Base-by-base conservation (phyloP, 73 alveolate genomes). In the Paramecium sonneborni region DNA sequence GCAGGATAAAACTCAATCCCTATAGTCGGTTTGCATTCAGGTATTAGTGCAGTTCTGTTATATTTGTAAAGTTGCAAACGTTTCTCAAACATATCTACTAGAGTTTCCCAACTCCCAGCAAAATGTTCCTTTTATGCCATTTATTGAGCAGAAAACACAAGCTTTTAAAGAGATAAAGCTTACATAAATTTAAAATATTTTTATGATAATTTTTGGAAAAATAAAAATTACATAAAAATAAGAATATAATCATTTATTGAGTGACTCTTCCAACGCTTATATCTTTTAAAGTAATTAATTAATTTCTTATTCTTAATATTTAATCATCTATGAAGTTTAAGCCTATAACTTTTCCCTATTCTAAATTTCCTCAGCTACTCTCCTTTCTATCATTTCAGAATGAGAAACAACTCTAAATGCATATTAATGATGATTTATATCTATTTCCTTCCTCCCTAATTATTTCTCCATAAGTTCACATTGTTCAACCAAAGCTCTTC, bases 1-100 rank as follows among this genome's bases (percentile, higher is more conserved):
- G 86, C 10, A 14, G 86, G 86, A 35, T 72, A 32, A 38, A 72
- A 72, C 57, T 72, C 86, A 4, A 72, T 15, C 7, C 86, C 86
- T 10, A 72, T 72, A 1, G 84, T 62, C 12, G 84, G 84, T 32
- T 62, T 62, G 26, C 84, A 62, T 32, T 62, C 84, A 12, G 48
- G 12, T 62, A 62, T 32, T 8, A 32, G 0, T 2, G 44, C 24
- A 26, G 20, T 26, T 62, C 39, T 10, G 20, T n/a, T n/a, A 30
- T 62, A 62, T 62, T 62, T 62, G 84, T 62, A 62, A 2, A 62
- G 39, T 62, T 62, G 84, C 2, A 62, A 12, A 62, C 84, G 84
- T 32, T 62, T 26, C 5, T 62, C 48, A 10, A 62, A 62, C 39
- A 62, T 62, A 1, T 62, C 84, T 62, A 32, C 84, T 5, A 62